phyloP scores from a whole-genome alignment of 2,329 filamentous ascomycete genomes.

The Orbilia javanica region DNA sequence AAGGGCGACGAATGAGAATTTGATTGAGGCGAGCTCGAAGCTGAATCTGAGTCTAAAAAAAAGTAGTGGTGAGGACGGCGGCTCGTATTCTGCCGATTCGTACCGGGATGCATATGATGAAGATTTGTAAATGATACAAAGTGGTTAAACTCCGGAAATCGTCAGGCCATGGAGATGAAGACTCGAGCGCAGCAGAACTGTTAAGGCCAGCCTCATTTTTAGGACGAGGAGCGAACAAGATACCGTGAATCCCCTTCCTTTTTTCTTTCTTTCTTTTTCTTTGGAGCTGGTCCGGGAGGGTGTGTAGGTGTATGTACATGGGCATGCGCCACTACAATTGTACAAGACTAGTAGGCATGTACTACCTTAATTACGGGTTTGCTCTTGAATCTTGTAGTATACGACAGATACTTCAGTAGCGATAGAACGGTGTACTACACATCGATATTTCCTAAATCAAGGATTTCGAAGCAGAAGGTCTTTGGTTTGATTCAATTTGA shows the following conservation, averaged over 20 bases:
- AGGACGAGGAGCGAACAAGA: not conserved
- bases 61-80: not conserved
- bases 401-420: no score
- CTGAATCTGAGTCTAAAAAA: not conserved
- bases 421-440: no score
- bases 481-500: not conserved
- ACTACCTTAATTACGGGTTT: no score
- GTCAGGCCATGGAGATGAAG: not conserved
- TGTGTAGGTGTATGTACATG: no score
- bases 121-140: not conserved
- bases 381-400: no score
- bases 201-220: not conserved
- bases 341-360: no score
- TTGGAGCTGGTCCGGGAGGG: no score
- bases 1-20: not conserved
- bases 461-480: not conserved
- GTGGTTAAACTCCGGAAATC: not conserved
- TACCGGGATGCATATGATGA: constrained; percentile 8
- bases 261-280: no score
- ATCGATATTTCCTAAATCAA: not conserved
- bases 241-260: not conserved
- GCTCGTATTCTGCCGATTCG: constrained; percentile 17
- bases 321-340: no score
- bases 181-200: not conserved
- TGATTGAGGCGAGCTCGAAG: not conserved